Evolutionary conservation across 148 eudicot genomes (phyloP), one percentile per base, ranked within the genome.

Genomic region (Dysphania ambrosioides): DNA sequence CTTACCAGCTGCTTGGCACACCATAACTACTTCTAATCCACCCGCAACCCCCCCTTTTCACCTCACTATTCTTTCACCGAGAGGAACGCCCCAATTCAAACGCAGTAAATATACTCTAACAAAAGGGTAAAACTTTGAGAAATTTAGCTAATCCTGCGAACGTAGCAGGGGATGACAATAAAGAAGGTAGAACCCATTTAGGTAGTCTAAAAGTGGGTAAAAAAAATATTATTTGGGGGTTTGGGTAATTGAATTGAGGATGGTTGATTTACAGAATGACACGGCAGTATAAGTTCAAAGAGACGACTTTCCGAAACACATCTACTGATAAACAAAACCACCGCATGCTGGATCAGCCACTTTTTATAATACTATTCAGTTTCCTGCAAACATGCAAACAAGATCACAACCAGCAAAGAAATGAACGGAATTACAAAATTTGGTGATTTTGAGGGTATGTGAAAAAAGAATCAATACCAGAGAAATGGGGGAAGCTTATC

Each of bases 1-100:
- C 83, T 92, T 86, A 57, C 93, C 73, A n/a, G 97, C 98, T 85
- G 90, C 90, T 89, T 95, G 98, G 88, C 97, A 84, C 85, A 95
- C 97, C 98, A 95, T 95, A 90, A 92, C 98, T 95, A 90, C 93
- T 71, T 40, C 72, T 77, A 67, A 78, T 70, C 56, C 55, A 36
- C 29, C 30, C 11, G 5, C 13, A 67, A 47, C 59, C 32, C 29
- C 23, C 34, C 32, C 49, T 29, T 12, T 15, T 8, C 2, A 16
- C 53, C 53, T 47, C 2, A 16, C 53, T 21, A 13, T 34, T 21
- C 19, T 19, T 24, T 51, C 51, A 36, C 1, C 31, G 12, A 67
- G 35, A 64, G 68, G 68, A 64, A 64, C 66, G n/a, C n/a, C 21
- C 38, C 38, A 29, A 29, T 27, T 68, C n/a, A n/a, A 5, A 34